Evolutionary conservation across 2,329 filamentous ascomycete species (phyloP).

Genomic region (Neodidymelliopsis sp.): DNA sequence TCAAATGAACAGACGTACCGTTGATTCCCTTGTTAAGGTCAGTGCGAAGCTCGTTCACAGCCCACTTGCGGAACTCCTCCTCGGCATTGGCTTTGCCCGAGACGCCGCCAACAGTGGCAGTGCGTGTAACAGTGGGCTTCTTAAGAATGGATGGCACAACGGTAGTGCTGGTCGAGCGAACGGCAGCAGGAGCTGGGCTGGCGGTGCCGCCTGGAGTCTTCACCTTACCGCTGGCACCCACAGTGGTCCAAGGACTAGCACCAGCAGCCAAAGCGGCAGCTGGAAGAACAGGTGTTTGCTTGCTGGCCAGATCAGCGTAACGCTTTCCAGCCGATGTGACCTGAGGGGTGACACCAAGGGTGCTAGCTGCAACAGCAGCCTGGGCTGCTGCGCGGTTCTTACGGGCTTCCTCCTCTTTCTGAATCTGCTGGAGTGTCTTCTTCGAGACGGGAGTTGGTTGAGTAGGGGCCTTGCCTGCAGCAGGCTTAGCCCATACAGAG

Average conservation of each 20-base stretch:
- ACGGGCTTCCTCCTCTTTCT: slow-evolving; percentile 90
- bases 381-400: slow-evolving; percentile 76
- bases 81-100: slow-evolving; percentile 69
- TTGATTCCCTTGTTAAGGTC: slow-evolving; percentile 74
- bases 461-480: slow-evolving; percentile 58
- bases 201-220: slow-evolving; percentile 73
- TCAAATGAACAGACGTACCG: slow-evolving; percentile 56
- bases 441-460: slow-evolving; percentile 61
- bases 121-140: slow-evolving; percentile 64
- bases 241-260: slow-evolving; percentile 84
- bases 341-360: slow-evolving; percentile 55
- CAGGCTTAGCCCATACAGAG: slow-evolving; percentile 70
- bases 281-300: slow-evolving; percentile 62
- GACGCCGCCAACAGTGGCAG: slow-evolving; percentile 53
- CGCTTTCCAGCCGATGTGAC: slow-evolving; percentile 72
- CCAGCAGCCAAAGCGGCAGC: slow-evolving; percentile 54
- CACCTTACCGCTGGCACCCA: slow-evolving; percentile 90
- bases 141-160: slow-evolving; percentile 53
- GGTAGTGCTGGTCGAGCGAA: slow-evolving; percentile 57
- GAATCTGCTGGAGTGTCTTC: slow-evolving; percentile 95
- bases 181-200: slow-evolving; percentile 56
- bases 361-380: slow-evolving; percentile 55
- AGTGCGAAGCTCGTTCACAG: slow-evolving; percentile 77
- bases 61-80: slow-evolving; percentile 96
- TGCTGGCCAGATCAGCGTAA: slow-evolving; percentile 92